Percentiles rank a stretch among this genome's conserved stretches.
These are phyloP conservation scores for Lachancea lanzarotensis DNA, from an alignment of 805 yeast genomes.

Conservation along the genomic window DNA sequence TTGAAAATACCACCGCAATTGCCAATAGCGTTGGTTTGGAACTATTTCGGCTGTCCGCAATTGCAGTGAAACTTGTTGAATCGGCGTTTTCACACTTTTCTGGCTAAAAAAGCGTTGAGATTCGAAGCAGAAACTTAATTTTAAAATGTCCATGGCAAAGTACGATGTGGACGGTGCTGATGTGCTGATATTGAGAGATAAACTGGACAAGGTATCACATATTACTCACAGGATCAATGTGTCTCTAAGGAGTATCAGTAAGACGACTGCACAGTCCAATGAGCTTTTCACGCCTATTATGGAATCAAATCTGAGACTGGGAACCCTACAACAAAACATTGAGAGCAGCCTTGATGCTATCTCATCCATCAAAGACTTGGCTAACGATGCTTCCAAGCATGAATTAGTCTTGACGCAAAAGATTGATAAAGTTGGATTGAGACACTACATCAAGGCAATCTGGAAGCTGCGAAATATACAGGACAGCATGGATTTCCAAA, in stretches of 20 bases:
- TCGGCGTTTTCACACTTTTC: not conserved
- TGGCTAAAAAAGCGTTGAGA: not conserved
- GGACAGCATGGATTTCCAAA: slow-evolving; percentile 35
- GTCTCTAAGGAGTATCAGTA: slow-evolving; percentile 45
- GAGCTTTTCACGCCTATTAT: slow-evolving; percentile 64
- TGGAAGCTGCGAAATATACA: slow-evolving; percentile 43
- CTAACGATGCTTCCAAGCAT: slow-evolving; percentile 39
- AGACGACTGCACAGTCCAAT: slow-evolving; percentile 27
- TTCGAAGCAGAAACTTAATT: not conserved
- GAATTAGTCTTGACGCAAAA: slow-evolving; percentile 33
- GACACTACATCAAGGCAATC: slow-evolving; percentile 36
- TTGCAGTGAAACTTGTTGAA: not conserved
- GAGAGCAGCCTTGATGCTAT: slow-evolving; percentile 46
- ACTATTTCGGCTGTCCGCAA: no score
- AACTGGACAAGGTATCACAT: slow-evolving; percentile 50
- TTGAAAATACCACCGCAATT: no score
- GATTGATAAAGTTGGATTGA: slow-evolving; percentile 29
- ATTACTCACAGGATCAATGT: slow-evolving; percentile 49
- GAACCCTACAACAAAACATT: slow-evolving; percentile 49
- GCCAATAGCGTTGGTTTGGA: no score
- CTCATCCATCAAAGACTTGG: slow-evolving; percentile 44
- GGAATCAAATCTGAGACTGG: slow-evolving; percentile 51
- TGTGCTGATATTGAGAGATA: slow-evolving; percentile 72
- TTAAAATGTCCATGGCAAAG: slow-evolving; percentile 7
- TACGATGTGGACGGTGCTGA: slow-evolving; percentile 76